Evolutionary conservation across 306 rosid species (phyloP), one percentile per base, ranked within the genome.

Genomic region (Amphicarpaea edgeworthii): DNA sequence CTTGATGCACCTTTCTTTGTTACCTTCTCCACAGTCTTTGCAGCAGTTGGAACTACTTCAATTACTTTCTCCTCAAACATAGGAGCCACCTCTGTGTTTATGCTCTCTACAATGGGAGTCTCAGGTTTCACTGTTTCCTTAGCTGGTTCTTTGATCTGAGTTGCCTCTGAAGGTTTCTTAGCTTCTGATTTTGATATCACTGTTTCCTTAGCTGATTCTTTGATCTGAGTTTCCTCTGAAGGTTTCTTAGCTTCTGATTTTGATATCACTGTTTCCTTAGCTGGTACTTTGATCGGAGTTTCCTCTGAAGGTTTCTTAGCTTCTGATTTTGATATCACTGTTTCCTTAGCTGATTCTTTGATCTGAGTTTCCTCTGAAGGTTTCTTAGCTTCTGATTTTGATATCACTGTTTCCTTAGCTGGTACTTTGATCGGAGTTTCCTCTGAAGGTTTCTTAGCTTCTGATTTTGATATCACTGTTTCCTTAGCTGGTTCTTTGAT

Each of bases 41-140:
- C 12, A 23, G 28, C 26, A 51, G 8, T 38, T 51, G 8, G 17
- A 37, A 58, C 73, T n/a, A 45, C 83, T 53, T 75, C 72, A 32
- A 64, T 54, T 26, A 77, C 28, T 57, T 68, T 78, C 77, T 81
- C 86, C 16, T 78, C 50, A 20, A 60, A 12, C 32, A 46, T 46
- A 72, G 72, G 12, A 53, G 53, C 72, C 7, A 8, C 59, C 10
- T 40, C 69, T 14, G 70, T 16, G 4, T 28, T 30, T 8, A 8
- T 59, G 55, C 30, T 21, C 17, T 73, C 77, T 42, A 60, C 68
- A 28, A 30, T 42, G 0, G 20, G 61, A 41, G 8, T 14, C 71
- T 68, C n/a, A n/a, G n/a, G n/a, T n/a, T n/a, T n/a, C n/a, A n/a
- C n/a, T n/a, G n/a, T n/a, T n/a, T n/a, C n/a, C n/a, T n/a, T n/a